phyloP scores from a whole-genome alignment of 805 yeast species.

The Metschnikowia arizonensis region DNA sequence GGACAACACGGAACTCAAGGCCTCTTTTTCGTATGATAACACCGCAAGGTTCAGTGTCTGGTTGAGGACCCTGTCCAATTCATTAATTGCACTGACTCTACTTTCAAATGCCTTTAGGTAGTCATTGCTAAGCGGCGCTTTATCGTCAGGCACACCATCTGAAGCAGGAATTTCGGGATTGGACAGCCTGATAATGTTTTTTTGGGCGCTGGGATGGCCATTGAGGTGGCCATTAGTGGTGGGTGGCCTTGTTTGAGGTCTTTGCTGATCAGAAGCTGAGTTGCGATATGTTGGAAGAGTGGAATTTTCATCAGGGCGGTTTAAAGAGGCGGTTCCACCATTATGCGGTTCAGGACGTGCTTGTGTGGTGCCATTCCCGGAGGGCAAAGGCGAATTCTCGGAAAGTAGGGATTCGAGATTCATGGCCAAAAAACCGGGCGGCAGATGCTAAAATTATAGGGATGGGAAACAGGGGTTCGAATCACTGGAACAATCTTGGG shows the following conservation, averaged over 20 bases:
- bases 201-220: neutral
- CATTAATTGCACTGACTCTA: conserved; percentile 12
- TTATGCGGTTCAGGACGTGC: neutral
- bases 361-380: neutral
- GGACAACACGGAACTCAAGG: conserved; percentile 12
- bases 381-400: conserved; percentile 14
- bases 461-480: neutral
- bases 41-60: conserved; percentile 18
- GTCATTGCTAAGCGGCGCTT: conserved; percentile 4
- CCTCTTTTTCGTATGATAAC: conserved; percentile 17
- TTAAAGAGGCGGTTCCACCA: neutral
- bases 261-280: neutral
- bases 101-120: conserved; percentile 15
- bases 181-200: neutral
- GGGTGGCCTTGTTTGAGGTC: neutral
- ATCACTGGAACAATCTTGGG: conserved; percentile 1
- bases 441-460: conserved; percentile 1
- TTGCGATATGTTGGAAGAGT: neutral
- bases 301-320: neutral
- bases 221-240: neutral
- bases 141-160: neutral
- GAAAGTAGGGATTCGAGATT: conserved; percentile 20
- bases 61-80: conserved; percentile 14
- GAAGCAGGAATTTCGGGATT: neutral
- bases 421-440: conserved; percentile 11